These are phyloP conservation scores for Pisolithus microcarpus DNA, from an alignment of 768 basidiomycete genomes.

Conservation along the genomic window DNA sequence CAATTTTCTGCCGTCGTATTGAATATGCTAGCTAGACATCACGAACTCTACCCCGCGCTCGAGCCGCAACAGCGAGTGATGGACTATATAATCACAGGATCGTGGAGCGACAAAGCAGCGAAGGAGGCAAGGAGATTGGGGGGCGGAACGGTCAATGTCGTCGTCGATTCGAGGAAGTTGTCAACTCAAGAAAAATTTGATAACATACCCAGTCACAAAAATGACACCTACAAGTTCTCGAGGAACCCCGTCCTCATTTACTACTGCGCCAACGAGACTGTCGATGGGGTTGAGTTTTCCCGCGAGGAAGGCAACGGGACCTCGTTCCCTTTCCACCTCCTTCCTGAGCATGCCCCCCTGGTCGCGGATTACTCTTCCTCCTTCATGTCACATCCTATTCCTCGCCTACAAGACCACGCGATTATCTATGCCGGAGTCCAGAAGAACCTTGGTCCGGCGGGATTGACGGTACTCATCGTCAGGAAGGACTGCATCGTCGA, in stretches of 20 bases:
- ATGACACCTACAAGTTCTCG: slow-evolving; percentile 62
- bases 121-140: slow-evolving; percentile 74
- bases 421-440: slow-evolving; percentile 96
- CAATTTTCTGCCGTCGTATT: slow-evolving; percentile 91
- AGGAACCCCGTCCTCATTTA: slow-evolving; percentile 83
- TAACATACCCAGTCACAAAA: slow-evolving; percentile 65
- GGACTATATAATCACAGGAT: slow-evolving; percentile 91
- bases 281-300: slow-evolving; percentile 88
- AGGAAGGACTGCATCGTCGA: slow-evolving; percentile 92
- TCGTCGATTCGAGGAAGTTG: slow-evolving; percentile 56
- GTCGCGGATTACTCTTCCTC: slow-evolving; percentile 95
- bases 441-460: slow-evolving; percentile 96
- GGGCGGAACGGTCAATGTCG: slow-evolving; percentile 56
- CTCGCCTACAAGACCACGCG: slow-evolving; percentile 80
- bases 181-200: slow-evolving; percentile 65
- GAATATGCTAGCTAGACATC: slow-evolving; percentile 84
- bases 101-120: slow-evolving; percentile 83
- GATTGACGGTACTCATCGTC: slow-evolving; percentile 88
- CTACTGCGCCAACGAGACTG: slow-evolving; percentile 99
- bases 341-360: slow-evolving; percentile 61
- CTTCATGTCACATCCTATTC: slow-evolving; percentile 93
- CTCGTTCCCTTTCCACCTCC: slow-evolving; percentile 77
- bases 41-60: slow-evolving; percentile 61
- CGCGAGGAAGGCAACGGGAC: slow-evolving; percentile 43
- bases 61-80: slow-evolving; percentile 48